A percentile compares a stretch with the other conserved stretches of the same genome.
These are phyloP conservation scores for Trametes cinnabarina DNA, from an alignment of 768 basidiomycete species.

Conservation along the genomic window DNA sequence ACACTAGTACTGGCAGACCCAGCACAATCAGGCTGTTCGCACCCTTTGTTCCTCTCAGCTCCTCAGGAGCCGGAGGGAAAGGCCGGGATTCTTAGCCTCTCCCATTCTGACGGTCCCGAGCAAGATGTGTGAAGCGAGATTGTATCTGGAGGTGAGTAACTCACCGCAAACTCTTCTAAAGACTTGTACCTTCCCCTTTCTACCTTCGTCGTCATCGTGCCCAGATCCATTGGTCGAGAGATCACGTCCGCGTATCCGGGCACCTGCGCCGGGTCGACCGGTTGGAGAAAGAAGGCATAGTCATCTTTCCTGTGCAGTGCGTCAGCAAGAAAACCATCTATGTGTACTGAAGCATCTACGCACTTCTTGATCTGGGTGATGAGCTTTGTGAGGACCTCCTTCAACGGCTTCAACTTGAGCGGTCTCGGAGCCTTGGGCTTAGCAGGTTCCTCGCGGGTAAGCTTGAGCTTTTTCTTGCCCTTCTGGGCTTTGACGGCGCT, in stretches of 20 bases:
- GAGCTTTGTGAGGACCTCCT: conserved; percentile 67
- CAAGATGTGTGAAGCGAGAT: no score
- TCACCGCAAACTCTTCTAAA: conserved; percentile 74
- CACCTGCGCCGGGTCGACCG: conserved; percentile 60
- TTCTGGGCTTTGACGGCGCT: conserved; percentile 56
- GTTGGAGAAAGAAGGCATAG: conserved; percentile 77
- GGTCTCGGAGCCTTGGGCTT: conserved; percentile 48
- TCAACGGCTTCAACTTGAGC: conserved; percentile 74
- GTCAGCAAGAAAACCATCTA: conserved; percentile 2
- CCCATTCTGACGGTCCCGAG: no score
- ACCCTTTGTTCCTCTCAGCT: no score
- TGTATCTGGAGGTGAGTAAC: no score
- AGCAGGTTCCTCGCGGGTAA: conserved; percentile 25
- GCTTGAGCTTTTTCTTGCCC: conserved; percentile 36
- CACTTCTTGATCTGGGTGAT: conserved; percentile 77
- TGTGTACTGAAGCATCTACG: conserved; percentile 14
- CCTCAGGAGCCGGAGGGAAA: no score
- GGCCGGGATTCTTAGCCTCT: no score
- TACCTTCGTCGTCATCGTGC: conserved; percentile 81
- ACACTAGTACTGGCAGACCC: no score
- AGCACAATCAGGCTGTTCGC: no score
- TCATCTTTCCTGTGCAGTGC: conserved; percentile 66
- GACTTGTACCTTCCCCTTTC: conserved; percentile 73
- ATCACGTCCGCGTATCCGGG: conserved; percentile 67
- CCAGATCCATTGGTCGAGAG: conserved; percentile 89